Percentiles rank a stretch among this genome's conserved stretches.
phyloP scores from a whole-genome alignment of 1,139 yeast genomes.

The Yamadazyma epiphylla region DNA sequence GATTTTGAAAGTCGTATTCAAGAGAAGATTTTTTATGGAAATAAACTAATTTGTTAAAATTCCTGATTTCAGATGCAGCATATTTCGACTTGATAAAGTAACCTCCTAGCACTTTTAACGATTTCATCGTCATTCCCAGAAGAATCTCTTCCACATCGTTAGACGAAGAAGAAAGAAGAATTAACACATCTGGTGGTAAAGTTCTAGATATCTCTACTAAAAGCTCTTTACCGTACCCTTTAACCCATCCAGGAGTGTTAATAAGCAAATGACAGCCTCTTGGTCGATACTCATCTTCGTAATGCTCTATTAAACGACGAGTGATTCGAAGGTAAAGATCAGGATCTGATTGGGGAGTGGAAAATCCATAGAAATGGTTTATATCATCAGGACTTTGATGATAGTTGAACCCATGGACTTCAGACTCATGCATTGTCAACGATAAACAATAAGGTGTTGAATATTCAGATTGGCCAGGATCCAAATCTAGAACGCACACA shows the following conservation, averaged over 20 bases:
- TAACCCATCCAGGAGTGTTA: constrained; percentile 92
- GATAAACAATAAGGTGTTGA: constrained; percentile 71
- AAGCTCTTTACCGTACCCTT: constrained; percentile 78
- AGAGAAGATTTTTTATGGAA: constrained; percentile 39
- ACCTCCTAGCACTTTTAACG: constrained; percentile 22
- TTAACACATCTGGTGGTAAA: constrained; percentile 53
- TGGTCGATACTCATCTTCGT: constrained; percentile 19
- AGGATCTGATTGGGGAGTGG: constrained; percentile 73
- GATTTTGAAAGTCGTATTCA: constrained; percentile 44
- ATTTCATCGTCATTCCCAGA: constrained; percentile 17
- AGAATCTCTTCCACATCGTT: constrained; percentile 23
- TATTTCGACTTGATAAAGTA: constrained; percentile 30
- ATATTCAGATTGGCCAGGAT: constrained; percentile 89
- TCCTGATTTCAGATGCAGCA: constrained; percentile 51
- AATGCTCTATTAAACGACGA: constrained; percentile 36
- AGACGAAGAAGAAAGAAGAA: constrained; percentile 26
- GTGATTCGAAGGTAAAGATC: constrained; percentile 47
- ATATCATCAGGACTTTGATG: constrained; percentile 13
- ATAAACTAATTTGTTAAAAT: constrained; percentile 47
- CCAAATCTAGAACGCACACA: constrained; percentile 64
- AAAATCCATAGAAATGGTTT: constrained; percentile 62
- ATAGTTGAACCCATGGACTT: constrained; percentile 23
- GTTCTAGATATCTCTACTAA: constrained; percentile 44
- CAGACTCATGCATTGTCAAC: constrained; percentile 23
- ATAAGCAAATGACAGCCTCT: constrained; percentile 50